Percentiles rank a stretch among this genome's conserved stretches.
phyloP scores from a whole-genome alignment of 2,329 filamentous ascomycete species.

The Colletotrichum gigasporum region DNA sequence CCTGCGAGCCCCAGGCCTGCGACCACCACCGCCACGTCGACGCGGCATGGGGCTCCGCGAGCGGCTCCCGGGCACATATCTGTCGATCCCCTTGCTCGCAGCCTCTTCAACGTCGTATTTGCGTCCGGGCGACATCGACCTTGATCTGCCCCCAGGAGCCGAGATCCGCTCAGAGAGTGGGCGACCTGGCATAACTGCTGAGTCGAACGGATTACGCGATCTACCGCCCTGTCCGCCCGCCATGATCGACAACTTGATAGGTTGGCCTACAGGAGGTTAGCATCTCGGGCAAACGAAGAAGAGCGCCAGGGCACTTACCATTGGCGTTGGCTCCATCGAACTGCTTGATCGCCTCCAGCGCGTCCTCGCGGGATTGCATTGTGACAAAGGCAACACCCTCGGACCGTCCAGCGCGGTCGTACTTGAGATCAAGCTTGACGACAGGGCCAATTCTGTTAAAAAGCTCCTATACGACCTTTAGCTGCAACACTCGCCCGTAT shows the following conservation, averaged over 20 bases:
- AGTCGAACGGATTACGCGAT: conserved; percentile 65
- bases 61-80: conserved; percentile 75
- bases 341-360: conserved; percentile 77
- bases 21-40: conserved; percentile 57
- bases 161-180: conserved; percentile 71
- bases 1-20: conserved; percentile 59
- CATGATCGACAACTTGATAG: conserved; percentile 78
- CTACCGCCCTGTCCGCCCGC: conserved; percentile 54
- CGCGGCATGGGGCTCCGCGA: conserved; percentile 69
- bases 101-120: conserved; percentile 64
- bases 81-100: conserved; percentile 75
- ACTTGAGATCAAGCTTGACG: conserved; percentile 74
- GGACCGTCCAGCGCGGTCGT: conserved; percentile 89
- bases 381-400: conserved; percentile 87
- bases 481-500: neutral
- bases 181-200: conserved; percentile 62
- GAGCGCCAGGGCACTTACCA: conserved; percentile 53
- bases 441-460: conserved; percentile 83
- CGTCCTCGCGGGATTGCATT: conserved; percentile 77
- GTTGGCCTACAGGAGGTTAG: conserved; percentile 66
- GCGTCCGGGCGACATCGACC: conserved; percentile 66
- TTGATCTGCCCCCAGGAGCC: conserved; percentile 62
- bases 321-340: conserved; percentile 93
- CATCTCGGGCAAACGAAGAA: neutral
- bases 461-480: conserved; percentile 69